Evolutionary conservation across 192 early-diverging fungal species (phyloP), one percentile per base, ranked within the genome.

Genomic region (Rhizophagus sp.): DNA sequence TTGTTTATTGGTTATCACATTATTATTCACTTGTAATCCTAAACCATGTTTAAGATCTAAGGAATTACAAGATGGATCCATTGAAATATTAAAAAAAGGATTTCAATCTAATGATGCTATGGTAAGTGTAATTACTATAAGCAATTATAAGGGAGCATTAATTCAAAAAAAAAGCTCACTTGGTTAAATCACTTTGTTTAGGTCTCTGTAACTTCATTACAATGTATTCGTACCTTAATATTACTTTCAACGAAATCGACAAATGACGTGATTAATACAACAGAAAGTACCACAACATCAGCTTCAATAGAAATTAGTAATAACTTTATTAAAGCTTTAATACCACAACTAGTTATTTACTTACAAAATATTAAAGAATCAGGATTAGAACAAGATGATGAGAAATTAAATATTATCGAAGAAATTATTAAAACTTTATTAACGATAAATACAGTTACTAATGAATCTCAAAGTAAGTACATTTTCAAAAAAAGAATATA

Each of bases 381-480:
- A 52, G 15, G 4, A 19, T 70, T 47, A 3, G 71, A 80, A 10
- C 80, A 84, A 24, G 82, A 77, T 61, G 49, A 72, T 66, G 15
- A 30, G 0, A 79, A 78, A n/a, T 67, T 85, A 50, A 71, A 79
- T 13, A 72, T 83, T 3, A 66, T 86, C 22, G 85, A 85, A 62
- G 89, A 90, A 57, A 84, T 86, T 34, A 87, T 90, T 25, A 85
- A 87, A 57, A 88, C 85, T 8, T 76, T 90, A 30, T 69, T 87
- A 66, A 82, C 71, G 27, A 75, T 89, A n/a, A 82, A 84, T 36
- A 81, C 65, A 15, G 74, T 80, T 4, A 70, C 83, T 22, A 41
- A 82, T 1, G 85, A 87, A 9, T 76, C 82, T 0, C 84, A 87
- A 52, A 86, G 87, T 88, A 85, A 73, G 84, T 75, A 68, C 11